These are phyloP conservation scores for Gastrolobium bilobum DNA, from an alignment of 306 rosid genomes.

Conservation along the genomic window DNA sequence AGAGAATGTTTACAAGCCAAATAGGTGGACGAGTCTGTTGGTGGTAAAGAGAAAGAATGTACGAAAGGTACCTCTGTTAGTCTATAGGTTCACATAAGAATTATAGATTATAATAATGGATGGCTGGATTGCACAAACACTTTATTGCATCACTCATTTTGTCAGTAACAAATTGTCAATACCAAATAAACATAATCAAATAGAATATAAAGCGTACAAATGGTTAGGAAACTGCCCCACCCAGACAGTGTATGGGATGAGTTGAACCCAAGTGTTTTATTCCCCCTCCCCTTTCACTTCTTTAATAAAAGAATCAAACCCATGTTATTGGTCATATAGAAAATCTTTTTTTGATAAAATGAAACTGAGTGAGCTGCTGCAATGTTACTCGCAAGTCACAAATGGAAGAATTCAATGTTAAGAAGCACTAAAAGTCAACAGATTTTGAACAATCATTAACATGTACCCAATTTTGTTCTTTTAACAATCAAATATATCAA, in stretches of 20 bases:
- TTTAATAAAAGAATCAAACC: conserved; percentile 26
- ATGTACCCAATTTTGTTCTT: neutral
- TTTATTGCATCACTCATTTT: neutral
- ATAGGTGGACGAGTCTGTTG: neutral
- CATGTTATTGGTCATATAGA: neutral
- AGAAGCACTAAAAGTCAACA: neutral
- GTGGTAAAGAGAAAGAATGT: neutral
- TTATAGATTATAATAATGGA: neutral
- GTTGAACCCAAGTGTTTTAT: neutral
- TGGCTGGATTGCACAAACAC: neutral
- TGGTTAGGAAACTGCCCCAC: conserved; percentile 10
- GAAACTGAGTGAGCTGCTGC: conserved; percentile 16
- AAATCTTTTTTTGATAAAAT: neutral
- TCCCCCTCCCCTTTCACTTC: neutral
- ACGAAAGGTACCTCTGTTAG: neutral
- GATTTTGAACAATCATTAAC: neutral
- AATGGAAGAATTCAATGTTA: neutral
- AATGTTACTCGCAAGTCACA: neutral
- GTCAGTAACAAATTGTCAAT: neutral
- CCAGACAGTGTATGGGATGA: conserved; percentile 12
- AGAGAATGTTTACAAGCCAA: conserved; percentile 16
- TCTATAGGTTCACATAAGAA: conserved; percentile 12
- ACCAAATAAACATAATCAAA: neutral
- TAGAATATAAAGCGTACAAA: neutral
- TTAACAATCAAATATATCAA: conserved; percentile 1